phyloP scores from a whole-genome alignment of 148 eudicot genomes.

The Fallopia convolvulus region DNA sequence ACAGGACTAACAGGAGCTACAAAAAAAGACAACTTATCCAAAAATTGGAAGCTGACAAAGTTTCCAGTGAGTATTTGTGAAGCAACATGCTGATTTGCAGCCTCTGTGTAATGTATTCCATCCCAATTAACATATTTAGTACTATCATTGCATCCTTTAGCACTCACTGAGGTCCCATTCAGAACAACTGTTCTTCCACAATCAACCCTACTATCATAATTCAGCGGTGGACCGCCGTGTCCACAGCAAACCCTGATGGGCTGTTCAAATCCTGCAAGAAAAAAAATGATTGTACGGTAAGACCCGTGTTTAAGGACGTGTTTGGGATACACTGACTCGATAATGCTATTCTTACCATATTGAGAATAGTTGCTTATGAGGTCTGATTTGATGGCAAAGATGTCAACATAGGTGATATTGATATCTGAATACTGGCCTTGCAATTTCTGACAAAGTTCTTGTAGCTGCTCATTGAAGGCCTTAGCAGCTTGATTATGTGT shows the following conservation, averaged over 20 bases:
- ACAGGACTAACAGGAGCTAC: background rate
- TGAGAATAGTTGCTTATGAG: slow-evolving; percentile 44
- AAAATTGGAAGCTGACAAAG: background rate
- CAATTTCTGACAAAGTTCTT: slow-evolving; percentile 35
- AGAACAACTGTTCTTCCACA: slow-evolving; percentile 18
- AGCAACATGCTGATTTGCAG: slow-evolving; percentile 43
- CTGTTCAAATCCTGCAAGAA: slow-evolving; percentile 20
- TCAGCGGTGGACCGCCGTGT: slow-evolving; percentile 24
- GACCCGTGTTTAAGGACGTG: too few species aligned
- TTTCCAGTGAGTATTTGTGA: slow-evolving; percentile 44
- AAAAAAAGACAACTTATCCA: background rate
- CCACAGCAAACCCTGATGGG: slow-evolving; percentile 26
- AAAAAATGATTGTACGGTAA: background rate
- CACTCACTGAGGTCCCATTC: slow-evolving; percentile 18
- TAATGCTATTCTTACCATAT: slow-evolving; percentile 28
- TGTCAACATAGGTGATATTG: slow-evolving; percentile 43
- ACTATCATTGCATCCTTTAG: slow-evolving; percentile 16
- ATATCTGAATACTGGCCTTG: slow-evolving; percentile 38
- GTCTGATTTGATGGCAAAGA: slow-evolving; percentile 43
- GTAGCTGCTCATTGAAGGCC: slow-evolving; percentile 45
- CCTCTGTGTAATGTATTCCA: slow-evolving; percentile 57
- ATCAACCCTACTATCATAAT: slow-evolving; percentile 19
- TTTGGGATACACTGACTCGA: too few species aligned
- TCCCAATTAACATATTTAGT: slow-evolving; percentile 43
- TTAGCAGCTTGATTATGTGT: slow-evolving; percentile 29